phyloP scores from a whole-genome alignment of 257 asterid species.

The Petrea volubilis region DNA sequence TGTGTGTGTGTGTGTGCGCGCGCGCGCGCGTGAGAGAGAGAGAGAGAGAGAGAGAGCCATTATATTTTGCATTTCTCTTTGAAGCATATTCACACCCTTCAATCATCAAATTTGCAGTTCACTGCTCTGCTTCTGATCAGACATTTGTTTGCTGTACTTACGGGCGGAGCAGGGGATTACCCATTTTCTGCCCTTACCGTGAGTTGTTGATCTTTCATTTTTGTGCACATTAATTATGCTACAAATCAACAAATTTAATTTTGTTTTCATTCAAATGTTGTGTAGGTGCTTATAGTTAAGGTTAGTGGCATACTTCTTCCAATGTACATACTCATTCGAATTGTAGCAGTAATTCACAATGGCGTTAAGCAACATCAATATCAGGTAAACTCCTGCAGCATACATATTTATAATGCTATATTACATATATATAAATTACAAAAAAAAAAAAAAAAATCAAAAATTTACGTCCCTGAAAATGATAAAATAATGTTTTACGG shows the following conservation, averaged over 20 bases:
- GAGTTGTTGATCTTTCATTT: conserved; percentile 30
- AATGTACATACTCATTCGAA: conserved; percentile 65
- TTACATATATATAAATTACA: too few species aligned
- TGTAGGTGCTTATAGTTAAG: conserved; percentile 62
- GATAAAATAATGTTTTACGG: too few species aligned
- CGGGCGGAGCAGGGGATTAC: conserved; percentile 50
- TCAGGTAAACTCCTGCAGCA: conserved; percentile 34
- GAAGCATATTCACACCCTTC: neutral
- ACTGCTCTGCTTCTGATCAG: conserved; percentile 48
- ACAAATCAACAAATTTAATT: neutral
- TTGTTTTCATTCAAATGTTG: neutral
- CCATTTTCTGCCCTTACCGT: conserved; percentile 78
- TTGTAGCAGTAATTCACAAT: conserved; percentile 51
- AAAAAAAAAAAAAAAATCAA: too few species aligned
- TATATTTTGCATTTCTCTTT: too few species aligned
- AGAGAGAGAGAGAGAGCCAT: too few species aligned
- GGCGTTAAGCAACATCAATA: conserved; percentile 36
- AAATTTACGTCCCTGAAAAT: too few species aligned
- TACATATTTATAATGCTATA: too few species aligned
- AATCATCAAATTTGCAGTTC: conserved; percentile 28
- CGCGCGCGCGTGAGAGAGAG: too few species aligned
- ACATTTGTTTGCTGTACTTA: conserved; percentile 51
- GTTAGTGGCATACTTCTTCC: conserved; percentile 77
- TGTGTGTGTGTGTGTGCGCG: too few species aligned
- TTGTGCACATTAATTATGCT: neutral